Evolutionary conservation across 768 basidiomycete species (phyloP).

Genomic region (Obba rivulosa): DNA sequence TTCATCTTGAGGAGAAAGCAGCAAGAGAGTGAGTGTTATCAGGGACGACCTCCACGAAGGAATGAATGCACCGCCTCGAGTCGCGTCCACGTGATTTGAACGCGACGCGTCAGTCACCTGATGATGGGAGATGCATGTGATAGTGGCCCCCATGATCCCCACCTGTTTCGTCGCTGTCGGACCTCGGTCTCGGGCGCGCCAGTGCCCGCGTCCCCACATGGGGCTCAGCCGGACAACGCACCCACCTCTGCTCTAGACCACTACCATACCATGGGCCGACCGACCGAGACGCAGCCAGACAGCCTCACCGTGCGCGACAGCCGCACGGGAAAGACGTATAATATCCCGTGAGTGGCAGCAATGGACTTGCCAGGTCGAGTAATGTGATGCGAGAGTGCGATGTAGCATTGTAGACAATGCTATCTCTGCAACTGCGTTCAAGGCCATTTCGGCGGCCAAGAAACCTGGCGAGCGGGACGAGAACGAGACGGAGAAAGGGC

Average conservation of each 20-base stretch:
- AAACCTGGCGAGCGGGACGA: conserved; percentile 63
- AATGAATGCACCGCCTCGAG: neutral
- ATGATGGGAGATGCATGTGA: neutral
- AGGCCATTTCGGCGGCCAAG: conserved; percentile 56
- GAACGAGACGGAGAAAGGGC: conserved; percentile 78
- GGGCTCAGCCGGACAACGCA: neutral
- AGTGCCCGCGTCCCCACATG: too few relatives aligned
- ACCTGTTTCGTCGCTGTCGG: too few relatives aligned
- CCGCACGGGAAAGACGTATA: conserved; percentile 76
- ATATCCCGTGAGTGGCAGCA: conserved; percentile 53
- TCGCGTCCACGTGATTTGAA: neutral
- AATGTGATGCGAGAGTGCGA: neutral
- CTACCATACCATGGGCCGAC: conserved; percentile 17
- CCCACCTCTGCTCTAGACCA: neutral
- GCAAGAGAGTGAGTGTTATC: too few relatives aligned
- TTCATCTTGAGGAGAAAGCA: too few relatives aligned
- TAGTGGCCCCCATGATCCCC: too few relatives aligned
- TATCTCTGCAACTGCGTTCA: conserved; percentile 77
- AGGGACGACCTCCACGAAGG: too few relatives aligned
- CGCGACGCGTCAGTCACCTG: neutral
- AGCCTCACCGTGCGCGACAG: conserved; percentile 72
- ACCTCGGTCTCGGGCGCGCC: too few relatives aligned
- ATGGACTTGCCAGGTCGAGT: neutral
- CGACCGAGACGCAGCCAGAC: conserved; percentile 14
- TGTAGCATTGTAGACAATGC: conserved; percentile 75